Percentiles rank a stretch among this genome's conserved stretches.
Conservation (phyloP, 2,329 filamentous ascomycete genomes). For the Aschersonia sp. region DNA sequence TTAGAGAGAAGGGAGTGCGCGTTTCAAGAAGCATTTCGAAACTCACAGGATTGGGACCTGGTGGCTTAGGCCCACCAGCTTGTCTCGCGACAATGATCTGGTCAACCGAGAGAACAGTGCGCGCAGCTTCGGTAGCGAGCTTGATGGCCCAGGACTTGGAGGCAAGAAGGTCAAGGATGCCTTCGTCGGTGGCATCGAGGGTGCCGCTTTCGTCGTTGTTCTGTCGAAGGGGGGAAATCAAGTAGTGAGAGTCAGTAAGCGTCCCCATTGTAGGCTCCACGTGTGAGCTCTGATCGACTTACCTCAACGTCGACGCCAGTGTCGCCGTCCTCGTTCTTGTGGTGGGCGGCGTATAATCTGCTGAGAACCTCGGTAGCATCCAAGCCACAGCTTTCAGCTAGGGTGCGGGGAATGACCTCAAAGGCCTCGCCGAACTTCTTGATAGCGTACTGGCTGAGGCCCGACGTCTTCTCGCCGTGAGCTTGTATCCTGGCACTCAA, state of each 20-base stretch:
- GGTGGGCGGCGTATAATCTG: conserved; percentile 82
- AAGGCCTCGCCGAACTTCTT: conserved; percentile 96
- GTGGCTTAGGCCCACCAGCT: conserved; percentile 92
- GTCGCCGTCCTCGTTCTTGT: conserved; percentile 75
- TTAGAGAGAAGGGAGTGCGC: too few relatives aligned
- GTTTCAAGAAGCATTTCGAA: not conserved
- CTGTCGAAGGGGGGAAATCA: conserved; percentile 18
- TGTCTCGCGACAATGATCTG: conserved; percentile 98
- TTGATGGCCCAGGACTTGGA: conserved; percentile 96
- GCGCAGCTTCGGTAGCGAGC: conserved; percentile 83
- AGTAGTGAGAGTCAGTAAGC: not conserved
- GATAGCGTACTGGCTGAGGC: conserved; percentile 89
- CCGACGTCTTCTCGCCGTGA: conserved; percentile 82
- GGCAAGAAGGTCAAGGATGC: conserved; percentile 82
- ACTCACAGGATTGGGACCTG: conserved; percentile 68
- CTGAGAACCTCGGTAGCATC: conserved; percentile 96
- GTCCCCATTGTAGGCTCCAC: not conserved
- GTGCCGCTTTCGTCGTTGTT: conserved; percentile 69
- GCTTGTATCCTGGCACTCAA: conserved; percentile 84
- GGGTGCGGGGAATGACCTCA: conserved; percentile 84
- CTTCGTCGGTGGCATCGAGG: conserved; percentile 72
- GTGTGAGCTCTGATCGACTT: conserved; percentile 9
- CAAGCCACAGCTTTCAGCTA: conserved; percentile 88
- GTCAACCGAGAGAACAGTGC: conserved; percentile 90
- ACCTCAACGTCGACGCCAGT: conserved; percentile 90